Base-by-base conservation (phyloP, 2,329 filamentous ascomycete species). In the Xylaria sp. region DNA sequence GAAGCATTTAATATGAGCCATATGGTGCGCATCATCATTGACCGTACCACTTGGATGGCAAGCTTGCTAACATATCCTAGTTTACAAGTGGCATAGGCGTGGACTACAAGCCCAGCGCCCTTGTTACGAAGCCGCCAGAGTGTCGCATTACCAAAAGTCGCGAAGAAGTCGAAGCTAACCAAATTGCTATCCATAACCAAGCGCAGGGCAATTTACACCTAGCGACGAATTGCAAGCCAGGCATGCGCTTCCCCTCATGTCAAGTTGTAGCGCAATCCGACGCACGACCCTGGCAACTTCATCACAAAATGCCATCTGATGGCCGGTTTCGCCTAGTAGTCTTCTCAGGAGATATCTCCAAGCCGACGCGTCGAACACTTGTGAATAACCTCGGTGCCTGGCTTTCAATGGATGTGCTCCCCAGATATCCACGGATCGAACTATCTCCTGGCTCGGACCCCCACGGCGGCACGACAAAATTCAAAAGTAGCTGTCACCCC, bases 181-280 rank as follows among this genome's bases (percentile, higher is more conserved):
- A 63, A 42, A 56, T 53, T 17, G 44, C 63, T 13, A n/a, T 54
- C 15, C 58, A 49, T 3, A 33, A 44, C 4, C 57, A 62, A 38
- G 70, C 68, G 10, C 71, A 73, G 26, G 67, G 75, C 23, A 73
- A 80, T 75, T 70, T 83, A 77, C 72, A 81, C 78, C 78, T 88
- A 0, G 85, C 86, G 0, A 79, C 77, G 0, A 83, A 81, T 15
- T 81, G 82, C 67, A 81, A 74, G 28, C 80, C 85, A 0, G 88
- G 88, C 13, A 89, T 85, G 83, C 85, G 89, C 0, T 86, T 90
- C 74, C 83, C 85, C 5, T 87, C 83, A 66, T 84, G 84, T 77
- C 86, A 89, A 71, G 87, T 91, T 0, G 78, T 91, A 5, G 88
- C 86, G 69, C 89, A 91, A 72, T 77, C 83, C 2, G 82, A 85